These are phyloP conservation scores for Quercus aquifolioides DNA, from an alignment of 306 rosid species.

Conservation along the genomic window DNA sequence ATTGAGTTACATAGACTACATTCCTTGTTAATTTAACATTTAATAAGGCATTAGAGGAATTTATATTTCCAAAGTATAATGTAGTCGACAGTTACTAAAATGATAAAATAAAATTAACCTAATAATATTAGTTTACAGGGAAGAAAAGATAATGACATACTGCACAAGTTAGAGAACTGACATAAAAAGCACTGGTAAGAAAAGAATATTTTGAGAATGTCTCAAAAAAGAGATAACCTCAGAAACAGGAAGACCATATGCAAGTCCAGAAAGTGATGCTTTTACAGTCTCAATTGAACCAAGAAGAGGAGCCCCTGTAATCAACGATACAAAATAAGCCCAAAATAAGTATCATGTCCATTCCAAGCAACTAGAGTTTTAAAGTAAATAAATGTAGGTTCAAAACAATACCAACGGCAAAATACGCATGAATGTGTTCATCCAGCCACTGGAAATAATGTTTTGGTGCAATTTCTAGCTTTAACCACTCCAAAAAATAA, in stretches of 20 bases:
- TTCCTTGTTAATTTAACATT: neutral
- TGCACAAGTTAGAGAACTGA: slow-evolving; percentile 14
- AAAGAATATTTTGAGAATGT: neutral
- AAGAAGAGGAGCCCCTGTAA: slow-evolving; percentile 84
- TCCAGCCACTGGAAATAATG: slow-evolving; percentile 82
- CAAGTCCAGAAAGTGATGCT: slow-evolving; percentile 85
- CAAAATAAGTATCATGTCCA: slow-evolving; percentile 19
- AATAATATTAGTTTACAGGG: neutral
- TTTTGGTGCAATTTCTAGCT: slow-evolving; percentile 95
- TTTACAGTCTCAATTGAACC: slow-evolving; percentile 85
- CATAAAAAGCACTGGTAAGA: slow-evolving; percentile 7
- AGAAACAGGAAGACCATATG: slow-evolving; percentile 90
- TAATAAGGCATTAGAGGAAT: neutral
- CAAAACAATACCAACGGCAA: slow-evolving; percentile 82
- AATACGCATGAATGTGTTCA: slow-evolving; percentile 92
- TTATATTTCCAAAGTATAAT: neutral
- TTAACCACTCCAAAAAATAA: slow-evolving; percentile 97
- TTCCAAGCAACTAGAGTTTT: slow-evolving; percentile 8
- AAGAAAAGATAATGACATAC: slow-evolving; percentile 8
- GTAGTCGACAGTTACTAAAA: neutral
- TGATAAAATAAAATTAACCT: neutral
- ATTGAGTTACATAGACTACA: neutral
- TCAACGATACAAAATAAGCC: slow-evolving; percentile 24
- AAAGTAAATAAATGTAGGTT: neutral
- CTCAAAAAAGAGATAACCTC: slow-evolving; percentile 57